Base-by-base conservation (phyloP, 2,329 filamentous ascomycete genomes). In the Curvularia verruculosa region DNA sequence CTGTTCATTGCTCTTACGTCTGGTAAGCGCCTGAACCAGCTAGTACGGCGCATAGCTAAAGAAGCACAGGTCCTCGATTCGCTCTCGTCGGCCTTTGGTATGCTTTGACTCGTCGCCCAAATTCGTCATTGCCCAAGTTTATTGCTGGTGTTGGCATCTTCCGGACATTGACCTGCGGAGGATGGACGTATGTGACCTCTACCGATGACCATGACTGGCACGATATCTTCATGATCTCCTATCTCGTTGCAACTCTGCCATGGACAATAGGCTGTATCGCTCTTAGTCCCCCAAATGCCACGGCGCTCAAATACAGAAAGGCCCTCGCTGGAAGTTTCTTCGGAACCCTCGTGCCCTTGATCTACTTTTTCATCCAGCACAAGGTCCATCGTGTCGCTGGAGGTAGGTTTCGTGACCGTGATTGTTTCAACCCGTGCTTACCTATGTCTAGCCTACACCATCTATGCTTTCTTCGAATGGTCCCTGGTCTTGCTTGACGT, bases 201-300 rank as follows among this genome's bases (percentile, higher is more conserved):
- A 99, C 95, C 41, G 95, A 99, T 75, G 92, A 98, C 75, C 95
- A 99, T 77, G 88, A 96, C 78, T 98, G 92, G 93, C 95, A 99
- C 76, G 95, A 99, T 73, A 94, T 98, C 61, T 94, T 99, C 76
- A 99, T 99, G 95, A 97, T 99, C 67, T 96, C 92, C 13, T 99
- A 99, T 77, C 83, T 99, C 54, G 89, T 99, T 44, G 90, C 92
- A 31, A 98, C 95, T 2, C 82, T 99, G 52, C 95, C 95, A 1
- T 99, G 95, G 95, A 99, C 94, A 1, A 77, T 92, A 46, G 95
- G 95, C 47, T 97, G 94, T 76, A 85, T 98, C 60, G 87, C 89
- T 5, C 80, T 98, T 49, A 97, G 93, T 77, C 92, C 94, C 10
- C 87, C 88, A 54, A 96, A 97, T 74, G 84, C 88, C 12, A 85